A percentile compares a stretch with the other conserved stretches of the same genome.
phyloP scores from a whole-genome alignment of 306 rosid species.

The Begonia loranthoides region DNA sequence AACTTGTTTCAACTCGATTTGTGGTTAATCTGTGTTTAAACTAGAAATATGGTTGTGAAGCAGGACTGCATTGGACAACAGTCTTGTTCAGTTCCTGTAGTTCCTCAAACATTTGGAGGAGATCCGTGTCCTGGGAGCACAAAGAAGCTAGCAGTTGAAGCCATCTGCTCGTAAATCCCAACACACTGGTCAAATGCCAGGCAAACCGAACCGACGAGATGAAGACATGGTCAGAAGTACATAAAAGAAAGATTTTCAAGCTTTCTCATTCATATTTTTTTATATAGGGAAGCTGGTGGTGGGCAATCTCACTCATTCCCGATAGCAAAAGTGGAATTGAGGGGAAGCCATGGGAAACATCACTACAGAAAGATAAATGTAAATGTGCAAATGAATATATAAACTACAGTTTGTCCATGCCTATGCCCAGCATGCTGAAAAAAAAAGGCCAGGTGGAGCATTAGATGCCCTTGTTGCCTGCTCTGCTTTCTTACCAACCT shows the following conservation, averaged over 20 bases:
- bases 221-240: too few species aligned
- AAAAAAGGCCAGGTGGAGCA: conserved; percentile 75
- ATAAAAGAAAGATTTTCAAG: too few species aligned
- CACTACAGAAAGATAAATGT: conserved; percentile 12
- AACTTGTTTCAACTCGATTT: too few species aligned
- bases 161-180: conserved; percentile 34
- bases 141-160: conserved; percentile 45
- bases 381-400: conserved; percentile 21
- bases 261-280: too few species aligned
- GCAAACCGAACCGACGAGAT: too few species aligned
- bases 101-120: conserved; percentile 43
- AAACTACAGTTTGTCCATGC: conserved; percentile 16
- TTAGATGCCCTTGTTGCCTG: conserved; percentile 40
- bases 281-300: too few species aligned
- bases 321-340: too few species aligned
- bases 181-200: not conserved
- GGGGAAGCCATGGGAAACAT: too few species aligned
- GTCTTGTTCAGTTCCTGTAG: conserved; percentile 36
- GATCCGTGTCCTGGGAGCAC: conserved; percentile 44
- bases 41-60: not conserved
- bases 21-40: too few species aligned
- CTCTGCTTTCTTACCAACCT: conserved; percentile 74
- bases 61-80: conserved; percentile 54
- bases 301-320: too few species aligned
- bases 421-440: conserved; percentile 99